These are phyloP conservation scores for Fusarium equiseti DNA, from an alignment of 2,329 filamentous ascomycete species.

Conservation along the genomic window DNA sequence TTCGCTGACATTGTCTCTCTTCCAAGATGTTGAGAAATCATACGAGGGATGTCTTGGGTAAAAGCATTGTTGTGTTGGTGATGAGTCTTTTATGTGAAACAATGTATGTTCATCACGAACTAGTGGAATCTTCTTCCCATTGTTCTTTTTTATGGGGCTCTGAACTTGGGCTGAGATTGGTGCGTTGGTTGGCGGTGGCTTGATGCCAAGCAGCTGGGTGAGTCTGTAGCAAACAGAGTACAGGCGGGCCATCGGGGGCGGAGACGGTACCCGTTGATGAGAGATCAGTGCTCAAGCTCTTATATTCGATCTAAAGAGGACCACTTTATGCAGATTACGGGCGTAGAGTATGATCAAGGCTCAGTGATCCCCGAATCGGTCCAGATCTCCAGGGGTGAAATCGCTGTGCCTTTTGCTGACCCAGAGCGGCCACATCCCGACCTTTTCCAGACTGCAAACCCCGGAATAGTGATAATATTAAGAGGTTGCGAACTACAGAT, in stretches of 20 bases:
- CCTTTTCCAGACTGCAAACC: not conserved
- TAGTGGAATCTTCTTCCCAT: not conserved
- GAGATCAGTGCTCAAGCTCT: not conserved
- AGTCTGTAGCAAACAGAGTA: not conserved
- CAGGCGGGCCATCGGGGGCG: not conserved
- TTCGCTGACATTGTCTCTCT: not conserved
- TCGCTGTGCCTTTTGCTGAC: not conserved
- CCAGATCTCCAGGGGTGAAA: not conserved
- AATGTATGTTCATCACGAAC: not conserved
- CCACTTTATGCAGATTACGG: not conserved
- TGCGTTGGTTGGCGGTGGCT: not conserved
- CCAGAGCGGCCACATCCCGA: not conserved
- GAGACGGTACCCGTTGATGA: not conserved
- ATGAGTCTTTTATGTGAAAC: not conserved
- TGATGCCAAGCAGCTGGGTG: not conserved
- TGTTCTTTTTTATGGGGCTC: not conserved
- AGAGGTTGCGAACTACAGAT: accelerated
- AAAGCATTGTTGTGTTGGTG: not conserved
- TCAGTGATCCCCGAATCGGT: too few species aligned
- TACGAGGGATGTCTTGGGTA: not conserved
- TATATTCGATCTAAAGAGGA: not conserved
- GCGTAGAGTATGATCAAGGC: too few species aligned
- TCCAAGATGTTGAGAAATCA: not conserved
- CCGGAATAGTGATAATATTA: accelerated
- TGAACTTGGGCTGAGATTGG: not conserved